A percentile compares a stretch with the other conserved stretches of the same genome.
These are phyloP conservation scores for Moniliophthora roreri DNA, from an alignment of 1,284 basidiomycete species.

Conservation along the genomic window DNA sequence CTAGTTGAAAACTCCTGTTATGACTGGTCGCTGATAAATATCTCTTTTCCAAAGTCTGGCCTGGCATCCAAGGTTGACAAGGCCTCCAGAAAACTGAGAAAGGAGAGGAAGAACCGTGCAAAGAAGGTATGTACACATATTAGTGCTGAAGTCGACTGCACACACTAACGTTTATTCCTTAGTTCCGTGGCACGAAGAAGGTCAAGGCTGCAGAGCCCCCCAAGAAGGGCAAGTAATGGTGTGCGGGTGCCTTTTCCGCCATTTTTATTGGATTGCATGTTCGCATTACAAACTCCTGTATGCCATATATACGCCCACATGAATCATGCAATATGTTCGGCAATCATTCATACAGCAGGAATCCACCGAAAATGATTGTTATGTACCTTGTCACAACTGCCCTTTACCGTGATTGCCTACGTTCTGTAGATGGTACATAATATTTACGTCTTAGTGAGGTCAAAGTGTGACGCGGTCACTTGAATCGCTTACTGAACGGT, in stretches of 20 bases:
- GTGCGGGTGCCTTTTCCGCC: constrained; percentile 22
- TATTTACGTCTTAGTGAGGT: no score
- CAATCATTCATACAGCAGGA: not conserved
- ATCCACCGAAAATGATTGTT: not conserved
- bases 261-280: constrained; percentile 33
- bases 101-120: constrained; percentile 99
- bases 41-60: constrained; percentile 61
- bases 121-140: constrained; percentile 79
- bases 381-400: no score
- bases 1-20: constrained; percentile 1
- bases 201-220: constrained; percentile 85
- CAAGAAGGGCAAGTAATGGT: constrained; percentile 82
- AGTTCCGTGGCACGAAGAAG: constrained; percentile 94
- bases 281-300: not conserved
- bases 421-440: no score
- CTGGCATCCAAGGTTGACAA: constrained; percentile 85
- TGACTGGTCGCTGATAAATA: constrained; percentile 10
- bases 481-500: not conserved
- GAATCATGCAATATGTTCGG: constrained; percentile 6
- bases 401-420: no score
- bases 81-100: constrained; percentile 96
- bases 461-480: no score
- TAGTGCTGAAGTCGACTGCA: not conserved
- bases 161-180: constrained; percentile 16
- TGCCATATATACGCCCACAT: not conserved